Evolutionary conservation across 164 flowering plant genomes (phyloP).

Genomic region (Kingdonia uniflora): DNA sequence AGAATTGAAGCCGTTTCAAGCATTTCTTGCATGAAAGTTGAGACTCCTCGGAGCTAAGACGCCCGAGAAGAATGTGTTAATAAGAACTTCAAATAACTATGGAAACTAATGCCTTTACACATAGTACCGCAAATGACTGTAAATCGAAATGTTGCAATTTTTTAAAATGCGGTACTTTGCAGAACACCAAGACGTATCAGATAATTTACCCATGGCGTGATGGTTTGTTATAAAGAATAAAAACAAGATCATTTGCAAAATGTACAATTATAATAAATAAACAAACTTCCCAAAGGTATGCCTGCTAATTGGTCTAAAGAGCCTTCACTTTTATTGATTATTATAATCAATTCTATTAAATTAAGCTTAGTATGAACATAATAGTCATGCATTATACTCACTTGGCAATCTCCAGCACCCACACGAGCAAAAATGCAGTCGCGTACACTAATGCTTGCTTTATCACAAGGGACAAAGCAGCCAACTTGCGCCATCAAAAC

Average conservation of each 20-base stretch:
- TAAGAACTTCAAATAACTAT: neutral
- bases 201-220: too few relatives aligned
- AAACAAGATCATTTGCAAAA: too few relatives aligned
- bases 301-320: too few relatives aligned
- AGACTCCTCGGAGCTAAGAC: conserved; percentile 80
- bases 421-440: conserved; percentile 99
- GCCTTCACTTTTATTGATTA: too few relatives aligned
- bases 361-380: neutral
- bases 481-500: conserved; percentile 98
- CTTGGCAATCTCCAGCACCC: conserved; percentile 99
- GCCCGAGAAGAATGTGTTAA: conserved; percentile 1
- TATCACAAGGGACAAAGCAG: conserved; percentile 87
- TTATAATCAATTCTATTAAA: neutral
- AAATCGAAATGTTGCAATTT: too few relatives aligned
- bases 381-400: conserved; percentile 19
- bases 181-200: too few relatives aligned
- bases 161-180: too few relatives aligned
- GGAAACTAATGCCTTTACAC: too few relatives aligned
- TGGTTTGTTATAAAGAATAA: too few relatives aligned
- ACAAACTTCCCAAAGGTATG: too few relatives aligned
- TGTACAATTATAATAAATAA: too few relatives aligned
- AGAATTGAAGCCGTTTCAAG: conserved; percentile 96
- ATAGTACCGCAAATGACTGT: too few relatives aligned
- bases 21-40: conserved; percentile 99
- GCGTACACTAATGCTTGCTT: conserved; percentile 80